Percentiles rank a stretch among this genome's conserved stretches.
phyloP scores from a whole-genome alignment of 306 rosid species.

The Glycine tomentella region DNA sequence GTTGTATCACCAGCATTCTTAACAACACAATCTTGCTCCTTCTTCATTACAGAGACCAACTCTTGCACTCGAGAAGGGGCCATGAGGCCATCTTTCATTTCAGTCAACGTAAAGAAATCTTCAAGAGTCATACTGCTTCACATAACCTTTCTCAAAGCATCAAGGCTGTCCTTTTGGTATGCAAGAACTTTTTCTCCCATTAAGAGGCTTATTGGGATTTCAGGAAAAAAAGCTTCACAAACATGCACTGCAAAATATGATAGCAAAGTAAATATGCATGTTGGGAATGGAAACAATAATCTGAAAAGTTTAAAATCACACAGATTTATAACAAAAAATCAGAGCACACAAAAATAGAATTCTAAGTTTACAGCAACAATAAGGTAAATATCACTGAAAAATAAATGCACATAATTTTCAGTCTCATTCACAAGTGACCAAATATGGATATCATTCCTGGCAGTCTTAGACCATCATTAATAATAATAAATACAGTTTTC shows the following conservation, averaged over 20 bases:
- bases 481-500: neutral
- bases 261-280: constrained; percentile 34
- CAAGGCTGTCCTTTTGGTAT: constrained; percentile 45
- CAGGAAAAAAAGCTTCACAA: constrained; percentile 39
- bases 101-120: constrained; percentile 96
- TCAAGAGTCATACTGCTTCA: constrained; percentile 95
- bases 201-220: constrained; percentile 44
- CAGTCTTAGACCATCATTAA: constrained; percentile 14
- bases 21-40: constrained; percentile 69
- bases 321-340: constrained; percentile 15
- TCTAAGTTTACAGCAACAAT: neutral
- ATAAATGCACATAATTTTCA: constrained; percentile 1
- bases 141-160: constrained; percentile 60
- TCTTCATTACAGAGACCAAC: constrained; percentile 81
- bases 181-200: constrained; percentile 53
- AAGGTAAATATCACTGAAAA: neutral
- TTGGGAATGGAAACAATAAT: neutral
- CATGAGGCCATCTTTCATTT: constrained; percentile 98
- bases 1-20: constrained; percentile 85
- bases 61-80: constrained; percentile 89
- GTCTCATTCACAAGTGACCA: constrained; percentile 7
- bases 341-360: constrained; percentile 24
- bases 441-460: neutral
- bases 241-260: constrained; percentile 52
- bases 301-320: neutral